Evolutionary conservation across 1,284 basidiomycete species (phyloP).

Genomic region (Boletus semigastroideus): DNA sequence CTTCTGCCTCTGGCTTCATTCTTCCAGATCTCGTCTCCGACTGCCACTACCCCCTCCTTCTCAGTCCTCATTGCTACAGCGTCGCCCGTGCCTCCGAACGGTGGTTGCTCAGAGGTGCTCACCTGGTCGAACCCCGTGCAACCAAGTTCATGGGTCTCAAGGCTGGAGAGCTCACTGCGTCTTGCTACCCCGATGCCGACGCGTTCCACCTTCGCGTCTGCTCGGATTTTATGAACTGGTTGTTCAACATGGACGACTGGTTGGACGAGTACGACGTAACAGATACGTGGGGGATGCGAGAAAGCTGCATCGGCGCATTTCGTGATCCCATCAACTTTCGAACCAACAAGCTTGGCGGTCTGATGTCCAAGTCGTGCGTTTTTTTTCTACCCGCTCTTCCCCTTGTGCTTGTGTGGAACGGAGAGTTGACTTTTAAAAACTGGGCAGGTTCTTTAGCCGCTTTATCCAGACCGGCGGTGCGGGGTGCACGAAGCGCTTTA

Average conservation of each 20-base stretch:
- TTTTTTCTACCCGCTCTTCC: slow-evolving; percentile 10
- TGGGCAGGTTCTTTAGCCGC: slow-evolving; percentile 50
- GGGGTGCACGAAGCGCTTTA: slow-evolving; percentile 55
- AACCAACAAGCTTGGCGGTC: slow-evolving; percentile 49
- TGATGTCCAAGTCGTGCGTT: slow-evolving; percentile 55
- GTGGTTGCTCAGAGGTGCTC: slow-evolving; percentile 56
- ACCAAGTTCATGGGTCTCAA: slow-evolving; percentile 56
- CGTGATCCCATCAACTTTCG: slow-evolving; percentile 45
- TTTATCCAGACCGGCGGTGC: slow-evolving; percentile 48
- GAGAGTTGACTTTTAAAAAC: slow-evolving; percentile 4
- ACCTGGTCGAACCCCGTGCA: slow-evolving; percentile 51
- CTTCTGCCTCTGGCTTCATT: slow-evolving; percentile 41
- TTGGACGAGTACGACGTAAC: slow-evolving; percentile 47
- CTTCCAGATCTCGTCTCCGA: slow-evolving; percentile 66
- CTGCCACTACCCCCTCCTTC: slow-evolving; percentile 54
- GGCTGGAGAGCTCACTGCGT: slow-evolving; percentile 65
- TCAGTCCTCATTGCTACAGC: slow-evolving; percentile 53
- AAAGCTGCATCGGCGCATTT: slow-evolving; percentile 53
- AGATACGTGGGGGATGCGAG: slow-evolving; percentile 39
- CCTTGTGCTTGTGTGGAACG: not conserved
- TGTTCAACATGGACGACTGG: slow-evolving; percentile 59
- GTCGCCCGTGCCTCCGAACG: slow-evolving; percentile 54
- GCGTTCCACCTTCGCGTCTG: slow-evolving; percentile 59
- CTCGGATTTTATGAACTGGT: slow-evolving; percentile 58
- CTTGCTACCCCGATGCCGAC: slow-evolving; percentile 57